Percentiles rank a stretch among this genome's conserved stretches.
phyloP scores from a whole-genome alignment of 1,284 basidiomycete species.

The Neotropicomus parvogracilis region DNA sequence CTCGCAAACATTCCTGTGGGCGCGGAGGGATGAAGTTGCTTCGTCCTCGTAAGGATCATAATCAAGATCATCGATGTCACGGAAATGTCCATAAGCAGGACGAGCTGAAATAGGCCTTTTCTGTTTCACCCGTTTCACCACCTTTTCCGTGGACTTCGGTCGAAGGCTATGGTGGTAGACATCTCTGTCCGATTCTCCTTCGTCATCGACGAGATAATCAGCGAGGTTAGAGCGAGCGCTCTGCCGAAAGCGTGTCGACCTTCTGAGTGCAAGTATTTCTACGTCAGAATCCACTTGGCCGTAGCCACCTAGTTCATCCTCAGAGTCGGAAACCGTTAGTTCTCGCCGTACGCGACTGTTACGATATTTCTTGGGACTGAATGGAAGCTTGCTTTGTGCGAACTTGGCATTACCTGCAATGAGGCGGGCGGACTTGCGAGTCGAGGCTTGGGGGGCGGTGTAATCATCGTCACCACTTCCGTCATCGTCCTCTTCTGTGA shows the following conservation, averaged over 20 bases:
- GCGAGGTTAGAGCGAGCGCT: constrained; percentile 35
- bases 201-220: constrained; percentile 32
- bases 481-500: constrained; percentile 30
- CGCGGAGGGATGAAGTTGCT: constrained; percentile 49
- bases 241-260: constrained; percentile 40
- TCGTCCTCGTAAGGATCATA: constrained; percentile 58
- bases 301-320: constrained; percentile 36
- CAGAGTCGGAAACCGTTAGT: constrained; percentile 40
- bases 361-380: constrained; percentile 60
- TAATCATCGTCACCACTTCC: constrained; percentile 31
- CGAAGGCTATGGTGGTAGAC: constrained; percentile 32
- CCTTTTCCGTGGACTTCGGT: constrained; percentile 12
- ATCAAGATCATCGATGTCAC: constrained; percentile 53
- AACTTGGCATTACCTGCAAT: constrained; percentile 8
- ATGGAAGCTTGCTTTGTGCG: constrained; percentile 44
- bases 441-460: constrained; percentile 20
- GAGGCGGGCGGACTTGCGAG: constrained; percentile 30
- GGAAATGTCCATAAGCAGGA: constrained; percentile 67
- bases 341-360: constrained; percentile 21
- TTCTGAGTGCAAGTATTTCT: constrained; percentile 28
- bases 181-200: constrained; percentile 34
- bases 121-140: constrained; percentile 28
- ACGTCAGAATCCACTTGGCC: constrained; percentile 35
- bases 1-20: constrained; percentile 65
- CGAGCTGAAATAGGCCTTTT: constrained; percentile 43